These are phyloP conservation scores for Paecilomyces niveus DNA, from an alignment of 2,329 filamentous ascomycete genomes.

Conservation along the genomic window DNA sequence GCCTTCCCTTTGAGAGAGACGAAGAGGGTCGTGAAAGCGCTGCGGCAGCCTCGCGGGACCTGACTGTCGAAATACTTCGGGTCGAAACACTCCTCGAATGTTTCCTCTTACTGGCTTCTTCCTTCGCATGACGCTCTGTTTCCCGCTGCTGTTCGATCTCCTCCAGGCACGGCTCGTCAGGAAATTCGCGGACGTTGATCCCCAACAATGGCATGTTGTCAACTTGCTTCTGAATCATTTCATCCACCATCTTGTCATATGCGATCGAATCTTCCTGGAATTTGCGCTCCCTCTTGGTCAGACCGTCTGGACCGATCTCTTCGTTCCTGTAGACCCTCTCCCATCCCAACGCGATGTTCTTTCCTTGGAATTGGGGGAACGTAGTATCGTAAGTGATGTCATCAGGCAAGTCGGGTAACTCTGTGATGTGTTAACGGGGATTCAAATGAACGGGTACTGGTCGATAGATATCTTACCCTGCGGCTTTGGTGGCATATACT, in stretches of 20 bases:
- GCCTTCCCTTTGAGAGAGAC: conserved; percentile 25
- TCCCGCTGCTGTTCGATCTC: conserved; percentile 21
- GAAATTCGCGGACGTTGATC: conserved; percentile 45
- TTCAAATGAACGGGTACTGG: background rate
- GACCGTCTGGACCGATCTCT: conserved; percentile 45
- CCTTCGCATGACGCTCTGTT: conserved; percentile 18
- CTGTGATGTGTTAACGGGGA: conserved; percentile 45
- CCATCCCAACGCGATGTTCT: conserved; percentile 47
- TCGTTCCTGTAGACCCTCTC: conserved; percentile 43
- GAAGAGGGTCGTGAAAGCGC: conserved; percentile 26
- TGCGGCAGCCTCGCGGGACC: conserved; percentile 33
- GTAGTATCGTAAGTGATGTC: conserved; percentile 42
- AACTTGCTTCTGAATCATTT: conserved; percentile 60
- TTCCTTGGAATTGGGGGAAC: conserved; percentile 47
- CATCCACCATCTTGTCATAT: conserved; percentile 57
- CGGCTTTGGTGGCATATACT: conserved; percentile 77
- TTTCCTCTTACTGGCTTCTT: conserved; percentile 16
- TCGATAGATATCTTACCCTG: conserved; percentile 34
- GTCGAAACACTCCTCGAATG: conserved; percentile 18
- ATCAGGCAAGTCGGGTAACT: conserved; percentile 38
- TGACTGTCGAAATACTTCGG: conserved; percentile 25
- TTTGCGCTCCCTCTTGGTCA: conserved; percentile 62
- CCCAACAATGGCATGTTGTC: conserved; percentile 57
- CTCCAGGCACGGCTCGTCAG: conserved; percentile 25
- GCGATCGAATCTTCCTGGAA: conserved; percentile 59